Evolutionary conservation across 75 land plant genomes (phyloP).

Genomic region (Selaginella tamariscina): DNA sequence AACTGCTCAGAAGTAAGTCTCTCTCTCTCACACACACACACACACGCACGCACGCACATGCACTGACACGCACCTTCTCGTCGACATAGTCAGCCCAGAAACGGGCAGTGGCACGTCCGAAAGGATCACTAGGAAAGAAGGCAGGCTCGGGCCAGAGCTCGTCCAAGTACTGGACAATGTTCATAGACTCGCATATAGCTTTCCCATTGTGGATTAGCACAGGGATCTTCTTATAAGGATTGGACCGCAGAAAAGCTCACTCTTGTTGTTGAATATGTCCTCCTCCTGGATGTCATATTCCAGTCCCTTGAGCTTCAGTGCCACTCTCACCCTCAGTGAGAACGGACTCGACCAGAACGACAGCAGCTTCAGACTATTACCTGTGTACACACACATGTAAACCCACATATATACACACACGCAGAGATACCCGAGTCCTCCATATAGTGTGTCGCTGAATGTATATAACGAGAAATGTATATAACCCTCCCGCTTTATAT

Average conservation of each 20-base stretch:
- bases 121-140: not conserved
- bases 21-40: too few species aligned
- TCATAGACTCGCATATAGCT: constrained; percentile 7
- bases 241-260: not conserved
- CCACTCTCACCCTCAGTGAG: not conserved
- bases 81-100: constrained; percentile 6
- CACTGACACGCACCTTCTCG: constrained; percentile 9
- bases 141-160: not conserved
- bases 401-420: too few species aligned
- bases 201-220: constrained; percentile 10
- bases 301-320: not conserved
- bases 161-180: constrained; percentile 1
- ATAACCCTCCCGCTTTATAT: too few species aligned
- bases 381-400: too few species aligned
- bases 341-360: constrained; percentile 5
- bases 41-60: too few species aligned
- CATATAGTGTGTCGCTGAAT: too few species aligned
- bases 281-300: constrained; percentile 1
- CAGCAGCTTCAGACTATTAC: constrained; percentile 10
- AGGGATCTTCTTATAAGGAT: not conserved
- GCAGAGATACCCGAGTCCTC: too few species aligned
- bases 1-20: too few species aligned
- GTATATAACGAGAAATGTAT: too few species aligned
- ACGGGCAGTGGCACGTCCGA: constrained; percentile 4
- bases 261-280: not conserved